phyloP scores from a whole-genome alignment of 345 rosid species.

The Rhodamnia argentea region DNA sequence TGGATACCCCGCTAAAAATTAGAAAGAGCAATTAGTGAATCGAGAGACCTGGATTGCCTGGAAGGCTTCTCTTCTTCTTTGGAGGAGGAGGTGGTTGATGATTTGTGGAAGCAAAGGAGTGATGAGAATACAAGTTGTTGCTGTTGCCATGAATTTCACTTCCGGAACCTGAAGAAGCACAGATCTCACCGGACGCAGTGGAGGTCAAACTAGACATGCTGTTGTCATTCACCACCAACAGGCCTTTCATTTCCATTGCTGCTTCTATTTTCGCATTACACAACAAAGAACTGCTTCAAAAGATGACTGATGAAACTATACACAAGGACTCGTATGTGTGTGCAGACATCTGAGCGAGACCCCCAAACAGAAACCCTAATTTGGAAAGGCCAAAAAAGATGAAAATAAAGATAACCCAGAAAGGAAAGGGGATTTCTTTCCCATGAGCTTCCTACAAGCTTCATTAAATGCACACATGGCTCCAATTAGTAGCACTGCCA shows the following conservation, averaged over 20 bases:
- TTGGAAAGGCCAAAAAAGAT: conserved; percentile 21
- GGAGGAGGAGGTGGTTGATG: conserved; percentile 17
- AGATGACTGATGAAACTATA: conserved; percentile 2
- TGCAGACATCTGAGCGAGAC: conserved; percentile 7
- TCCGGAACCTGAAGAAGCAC: conserved; percentile 49
- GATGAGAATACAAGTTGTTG: conserved; percentile 4
- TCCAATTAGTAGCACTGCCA: neutral
- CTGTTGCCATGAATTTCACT: conserved; percentile 15
- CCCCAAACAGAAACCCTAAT: conserved; percentile 25
- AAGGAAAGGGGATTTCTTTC: neutral
- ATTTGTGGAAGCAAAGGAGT: conserved; percentile 24
- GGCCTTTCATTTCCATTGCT: neutral
- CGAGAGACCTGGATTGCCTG: conserved; percentile 46
- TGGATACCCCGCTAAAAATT: neutral
- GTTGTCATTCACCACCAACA: conserved; percentile 28
- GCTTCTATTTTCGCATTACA: neutral
- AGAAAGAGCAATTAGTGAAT: neutral
- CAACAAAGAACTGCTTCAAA: neutral
- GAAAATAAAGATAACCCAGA: conserved; percentile 6
- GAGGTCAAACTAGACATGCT: conserved; percentile 55
- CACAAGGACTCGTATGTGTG: neutral
- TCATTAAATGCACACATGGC: neutral
- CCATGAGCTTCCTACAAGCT: neutral
- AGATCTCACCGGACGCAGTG: conserved; percentile 59
- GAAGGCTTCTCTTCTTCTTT: conserved; percentile 47